phyloP scores from a whole-genome alignment of 192 early-diverging fungal species.

The Podila horticola region DNA sequence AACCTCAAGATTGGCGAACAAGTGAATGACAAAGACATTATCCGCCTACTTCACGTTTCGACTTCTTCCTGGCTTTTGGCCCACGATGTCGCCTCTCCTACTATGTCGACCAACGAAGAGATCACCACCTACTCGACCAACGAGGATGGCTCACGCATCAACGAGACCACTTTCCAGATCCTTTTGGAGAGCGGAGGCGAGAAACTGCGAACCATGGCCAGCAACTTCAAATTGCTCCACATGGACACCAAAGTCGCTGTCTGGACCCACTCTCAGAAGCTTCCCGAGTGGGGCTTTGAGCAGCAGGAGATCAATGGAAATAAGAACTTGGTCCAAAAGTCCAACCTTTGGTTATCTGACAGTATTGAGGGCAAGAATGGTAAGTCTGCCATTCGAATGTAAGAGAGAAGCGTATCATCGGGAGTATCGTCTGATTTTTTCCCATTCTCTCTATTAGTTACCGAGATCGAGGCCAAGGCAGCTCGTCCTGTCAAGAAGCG shows the following conservation, averaged over 20 bases:
- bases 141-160: conserved; percentile 63
- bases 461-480: conserved; percentile 56
- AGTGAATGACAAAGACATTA: conserved; percentile 78
- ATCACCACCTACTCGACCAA: conserved; percentile 70
- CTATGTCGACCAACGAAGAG: conserved; percentile 72
- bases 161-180: conserved; percentile 71
- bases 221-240: conserved; percentile 79
- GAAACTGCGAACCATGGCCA: conserved; percentile 67
- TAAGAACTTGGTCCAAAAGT: conserved; percentile 78
- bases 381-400: conserved; percentile 33
- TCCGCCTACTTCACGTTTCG: conserved; percentile 77
- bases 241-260: conserved; percentile 81
- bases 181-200: conserved; percentile 64
- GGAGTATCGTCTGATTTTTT: background rate
- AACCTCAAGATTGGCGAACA: conserved; percentile 53
- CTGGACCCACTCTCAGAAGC: conserved; percentile 70
- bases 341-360: conserved; percentile 84
- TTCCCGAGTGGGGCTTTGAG: conserved; percentile 91
- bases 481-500: conserved; percentile 65
- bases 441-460: conserved; percentile 54
- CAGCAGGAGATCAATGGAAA: conserved; percentile 96
- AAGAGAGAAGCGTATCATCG: conserved; percentile 15
- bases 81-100: conserved; percentile 71
- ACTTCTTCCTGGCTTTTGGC: conserved; percentile 69
- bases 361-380: conserved; percentile 80